Conservation (phyloP, 2,329 filamentous ascomycete genomes). For the Talaromyces sp. region DNA sequence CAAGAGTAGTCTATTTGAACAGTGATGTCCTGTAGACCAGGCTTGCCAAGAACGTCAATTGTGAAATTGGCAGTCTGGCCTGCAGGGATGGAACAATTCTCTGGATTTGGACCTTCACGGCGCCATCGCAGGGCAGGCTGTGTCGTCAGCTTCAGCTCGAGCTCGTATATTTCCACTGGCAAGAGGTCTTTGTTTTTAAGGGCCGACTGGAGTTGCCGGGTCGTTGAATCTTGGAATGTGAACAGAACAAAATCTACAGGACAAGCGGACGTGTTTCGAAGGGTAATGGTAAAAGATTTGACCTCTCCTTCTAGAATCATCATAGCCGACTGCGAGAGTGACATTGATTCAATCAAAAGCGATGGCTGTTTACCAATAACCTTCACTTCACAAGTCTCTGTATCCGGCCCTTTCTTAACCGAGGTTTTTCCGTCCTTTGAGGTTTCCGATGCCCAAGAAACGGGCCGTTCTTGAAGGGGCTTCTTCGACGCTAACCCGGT, state of each 20-base stretch:
- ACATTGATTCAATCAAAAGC: constrained; percentile 73
- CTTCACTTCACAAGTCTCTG: constrained; percentile 58
- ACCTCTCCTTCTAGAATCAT: constrained; percentile 94
- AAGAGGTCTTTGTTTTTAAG: constrained; percentile 76
- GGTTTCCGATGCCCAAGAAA: constrained; percentile 48
- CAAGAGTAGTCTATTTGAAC: constrained; percentile 86
- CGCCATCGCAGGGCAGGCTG: constrained; percentile 67
- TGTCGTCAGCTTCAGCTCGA: constrained; percentile 76
- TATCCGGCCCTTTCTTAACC: constrained; percentile 38
- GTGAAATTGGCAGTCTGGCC: constrained; percentile 71
- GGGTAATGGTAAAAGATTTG: constrained; percentile 73
- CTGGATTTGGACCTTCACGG: constrained; percentile 50
- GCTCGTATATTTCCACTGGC: constrained; percentile 79
- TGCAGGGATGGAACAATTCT: constrained; percentile 65
- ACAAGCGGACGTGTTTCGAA: constrained; percentile 76
- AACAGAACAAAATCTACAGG: constrained; percentile 83
- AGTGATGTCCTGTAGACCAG: constrained; percentile 75
- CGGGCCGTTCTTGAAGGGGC: constrained; percentile 48
- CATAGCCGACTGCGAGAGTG: constrained; percentile 78
- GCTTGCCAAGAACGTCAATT: constrained; percentile 83
- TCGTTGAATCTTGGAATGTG: constrained; percentile 87
- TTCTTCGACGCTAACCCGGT: constrained; percentile 67
- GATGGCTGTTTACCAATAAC: constrained; percentile 81
- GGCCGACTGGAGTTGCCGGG: constrained; percentile 72
- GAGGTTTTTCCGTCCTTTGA: constrained; percentile 39